Percentiles rank a stretch among this genome's conserved stretches.
Conservation (phyloP, 73 alveolate genomes). For the Paraurostyla sp. region DNA sequence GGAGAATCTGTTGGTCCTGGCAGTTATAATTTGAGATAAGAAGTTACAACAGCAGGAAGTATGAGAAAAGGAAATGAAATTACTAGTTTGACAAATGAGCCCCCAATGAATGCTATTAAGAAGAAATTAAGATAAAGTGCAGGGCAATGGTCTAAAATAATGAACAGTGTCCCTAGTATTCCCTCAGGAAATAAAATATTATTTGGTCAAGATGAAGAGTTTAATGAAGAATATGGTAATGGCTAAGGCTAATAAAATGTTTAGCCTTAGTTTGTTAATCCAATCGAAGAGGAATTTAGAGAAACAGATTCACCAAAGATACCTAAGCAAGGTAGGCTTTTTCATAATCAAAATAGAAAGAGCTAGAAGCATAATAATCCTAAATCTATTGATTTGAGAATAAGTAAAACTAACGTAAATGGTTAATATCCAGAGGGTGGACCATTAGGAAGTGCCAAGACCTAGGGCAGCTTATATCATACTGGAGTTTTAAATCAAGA, state of each 20-base stretch:
- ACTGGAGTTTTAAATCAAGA: not conserved
- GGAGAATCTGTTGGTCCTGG: conserved; percentile 51
- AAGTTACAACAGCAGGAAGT: not conserved
- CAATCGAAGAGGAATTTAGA: not conserved
- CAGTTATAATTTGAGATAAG: not conserved
- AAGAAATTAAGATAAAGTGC: conserved; percentile 12
- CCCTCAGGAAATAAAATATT: conserved; percentile 55
- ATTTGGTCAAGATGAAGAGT: conserved; percentile 21
- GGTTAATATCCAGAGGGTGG: too few species aligned
- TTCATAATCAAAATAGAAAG: not conserved
- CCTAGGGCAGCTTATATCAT: too few species aligned
- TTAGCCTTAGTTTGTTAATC: too few species aligned
- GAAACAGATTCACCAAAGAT: conserved; percentile 2
- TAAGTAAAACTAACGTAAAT: not conserved
- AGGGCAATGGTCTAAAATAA: not conserved
- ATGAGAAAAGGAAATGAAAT: too few species aligned
- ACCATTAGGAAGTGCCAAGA: too few species aligned
- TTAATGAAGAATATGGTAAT: not conserved
- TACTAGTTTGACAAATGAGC: too few species aligned
- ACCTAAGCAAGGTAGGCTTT: too few species aligned
- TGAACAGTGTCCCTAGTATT: conserved; percentile 27
- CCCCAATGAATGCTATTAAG: conserved; percentile 22
- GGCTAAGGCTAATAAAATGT: not conserved
- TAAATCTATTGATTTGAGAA: not conserved
- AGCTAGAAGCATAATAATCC: not conserved